phyloP scores from a whole-genome alignment of 148 eudicot genomes.

The Oxyria digyna region DNA sequence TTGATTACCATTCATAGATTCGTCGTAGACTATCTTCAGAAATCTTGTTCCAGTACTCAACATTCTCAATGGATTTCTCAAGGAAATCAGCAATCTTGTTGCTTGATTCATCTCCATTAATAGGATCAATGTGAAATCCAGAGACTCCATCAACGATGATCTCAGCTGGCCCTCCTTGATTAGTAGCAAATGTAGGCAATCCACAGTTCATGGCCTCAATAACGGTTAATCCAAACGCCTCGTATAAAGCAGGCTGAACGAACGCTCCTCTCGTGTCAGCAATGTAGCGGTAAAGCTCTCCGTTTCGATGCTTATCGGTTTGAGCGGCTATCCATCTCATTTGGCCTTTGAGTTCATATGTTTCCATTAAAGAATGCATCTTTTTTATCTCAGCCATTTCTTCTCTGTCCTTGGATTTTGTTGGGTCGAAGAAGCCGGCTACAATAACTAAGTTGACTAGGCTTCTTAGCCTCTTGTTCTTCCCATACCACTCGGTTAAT shows the following conservation, averaged over 20 bases:
- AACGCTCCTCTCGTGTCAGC: conserved; percentile 89
- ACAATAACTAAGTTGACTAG: conserved; percentile 82
- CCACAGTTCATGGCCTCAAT: conserved; percentile 99
- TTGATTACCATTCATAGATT: conserved; percentile 67
- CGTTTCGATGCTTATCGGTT: conserved; percentile 60
- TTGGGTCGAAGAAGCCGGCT: conserved; percentile 78
- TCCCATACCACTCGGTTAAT: conserved; percentile 82
- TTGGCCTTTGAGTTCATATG: conserved; percentile 74
- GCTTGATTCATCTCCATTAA: conserved; percentile 69
- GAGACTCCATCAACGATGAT: conserved; percentile 82
- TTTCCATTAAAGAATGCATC: conserved; percentile 71
- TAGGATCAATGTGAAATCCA: conserved; percentile 77
- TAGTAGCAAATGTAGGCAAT: conserved; percentile 82
- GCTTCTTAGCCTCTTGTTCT: conserved; percentile 61
- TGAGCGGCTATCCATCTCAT: conserved; percentile 97
- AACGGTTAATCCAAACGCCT: conserved; percentile 94
- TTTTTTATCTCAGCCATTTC: conserved; percentile 75
- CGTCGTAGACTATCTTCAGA: conserved; percentile 58
- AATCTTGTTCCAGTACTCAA: conserved; percentile 44
- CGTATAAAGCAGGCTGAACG: conserved; percentile 85
- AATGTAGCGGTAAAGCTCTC: conserved; percentile 74
- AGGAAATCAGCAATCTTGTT: conserved; percentile 79
- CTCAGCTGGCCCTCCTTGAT: conserved; percentile 95
- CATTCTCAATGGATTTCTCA: conserved; percentile 55
- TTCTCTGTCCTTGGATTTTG: conserved; percentile 94